Percentiles rank a stretch among this genome's conserved stretches.
Conservation (phyloP, 2,329 filamentous ascomycete species). For the Xylariaceae sp. region DNA sequence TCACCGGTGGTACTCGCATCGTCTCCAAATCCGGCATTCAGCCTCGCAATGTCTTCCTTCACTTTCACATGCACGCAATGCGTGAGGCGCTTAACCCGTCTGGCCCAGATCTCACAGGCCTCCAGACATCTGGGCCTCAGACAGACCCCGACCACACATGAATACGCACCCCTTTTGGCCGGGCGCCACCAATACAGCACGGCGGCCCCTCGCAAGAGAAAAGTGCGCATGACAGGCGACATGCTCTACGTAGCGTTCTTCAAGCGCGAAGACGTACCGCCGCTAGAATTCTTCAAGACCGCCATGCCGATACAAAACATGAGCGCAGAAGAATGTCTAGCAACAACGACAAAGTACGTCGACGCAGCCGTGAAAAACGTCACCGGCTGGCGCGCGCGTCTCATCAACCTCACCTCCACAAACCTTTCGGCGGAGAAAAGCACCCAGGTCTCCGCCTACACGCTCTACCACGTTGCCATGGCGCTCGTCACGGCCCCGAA, state of each 20-base stretch:
- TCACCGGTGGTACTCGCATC: not conserved
- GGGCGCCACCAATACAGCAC: conserved; percentile 3
- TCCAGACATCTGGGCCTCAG: not conserved
- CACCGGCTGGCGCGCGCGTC: conserved; percentile 24
- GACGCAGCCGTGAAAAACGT: conserved; percentile 22
- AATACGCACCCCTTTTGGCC: not conserved
- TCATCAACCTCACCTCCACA: conserved; percentile 15
- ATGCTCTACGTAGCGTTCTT: conserved; percentile 18
- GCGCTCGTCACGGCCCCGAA: conserved; percentile 19
- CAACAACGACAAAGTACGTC: conserved; percentile 25
- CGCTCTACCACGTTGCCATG: conserved; percentile 33
- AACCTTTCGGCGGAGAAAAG: not conserved
- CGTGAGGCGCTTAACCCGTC: conserved; percentile 8
- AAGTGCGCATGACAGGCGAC: no score
- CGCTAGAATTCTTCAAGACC: conserved; percentile 24
- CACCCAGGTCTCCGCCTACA: conserved; percentile 9
- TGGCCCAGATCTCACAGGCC: conserved; percentile 4
- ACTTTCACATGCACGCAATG: conserved; percentile 12
- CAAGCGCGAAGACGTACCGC: conserved; percentile 28
- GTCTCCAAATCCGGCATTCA: not conserved
- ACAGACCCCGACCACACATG: conserved; percentile 5
- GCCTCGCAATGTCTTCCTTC: conserved; percentile 8
- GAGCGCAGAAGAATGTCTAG: conserved; percentile 22
- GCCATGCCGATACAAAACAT: conserved; percentile 17
- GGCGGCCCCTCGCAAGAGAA: not conserved